Base-by-base conservation (phyloP, 805 yeast species). In the Maudiozyma serrabonitensis region DNA sequence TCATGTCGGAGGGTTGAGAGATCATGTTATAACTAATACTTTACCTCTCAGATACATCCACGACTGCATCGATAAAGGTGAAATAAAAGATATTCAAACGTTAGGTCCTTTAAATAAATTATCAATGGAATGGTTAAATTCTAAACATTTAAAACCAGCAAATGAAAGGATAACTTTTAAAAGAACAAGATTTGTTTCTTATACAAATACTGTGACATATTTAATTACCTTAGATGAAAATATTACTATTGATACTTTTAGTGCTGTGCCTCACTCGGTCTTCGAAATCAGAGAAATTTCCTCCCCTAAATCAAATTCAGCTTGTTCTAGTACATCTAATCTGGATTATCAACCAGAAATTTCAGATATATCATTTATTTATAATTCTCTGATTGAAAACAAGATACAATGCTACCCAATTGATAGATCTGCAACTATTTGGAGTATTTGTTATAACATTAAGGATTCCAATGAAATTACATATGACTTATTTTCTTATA, bases 1-100 rank as follows among this genome's bases (percentile, higher is more conserved):
- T 41, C 57, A 63, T 46, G 62, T 64, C 13, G 68, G 69, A 18
- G 69, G 69, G 3, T 42, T 64, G 26, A 57, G 68, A 47, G 60
- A 60, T 46, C 67, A 62, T 46, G 39, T 59, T 26, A 52, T 53
- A 16, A 53, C 64, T 1, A 52, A 48, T 43, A 42, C 46, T 15
- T 15, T 51, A n/a, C 37, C 48, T 21, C 11, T 47, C 1, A 35
- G 37, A 13, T 47, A 34, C 40, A 21, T 49, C 1, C 23, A 45
- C 7, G 15, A 32, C 16, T 40, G 16, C 19, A 45, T 37, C 13
- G 35, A 39, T 26, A 43, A 11, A 5, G 21, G 19, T 3, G n/a
- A 28, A 26, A 43, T 28, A n/a, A 41, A 23, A 31, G 46, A 21
- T 31, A 37, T 12, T 18, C 48, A 39, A 43, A 49, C 2, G 13